Base-by-base conservation (phyloP, 768 basidiomycete species). In the Boletus barrowsii region DNA sequence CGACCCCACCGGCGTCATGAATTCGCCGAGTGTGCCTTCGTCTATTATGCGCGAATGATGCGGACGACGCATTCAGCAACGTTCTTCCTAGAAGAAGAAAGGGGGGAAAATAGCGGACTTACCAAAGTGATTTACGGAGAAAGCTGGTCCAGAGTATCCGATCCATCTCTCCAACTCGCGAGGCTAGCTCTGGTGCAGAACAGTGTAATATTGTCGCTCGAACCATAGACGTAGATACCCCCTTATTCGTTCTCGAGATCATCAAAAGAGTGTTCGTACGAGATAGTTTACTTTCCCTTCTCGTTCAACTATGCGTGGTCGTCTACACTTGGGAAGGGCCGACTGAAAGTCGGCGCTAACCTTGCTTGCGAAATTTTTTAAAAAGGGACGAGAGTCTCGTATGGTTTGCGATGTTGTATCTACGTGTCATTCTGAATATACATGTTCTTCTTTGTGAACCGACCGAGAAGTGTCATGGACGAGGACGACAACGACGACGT, bases 141-240 rank as follows among this genome's bases (percentile, higher is more conserved):
- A 76, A 71, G 47, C 74, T 64, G 13, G 30, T 42, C 22, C 81
- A 70, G 72, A 72, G 46, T 73, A 69, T 5, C 75, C 73, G 11
- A 85, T 62, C 79, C 68, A 85, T 85, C 60, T 86, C 81, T 20
- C 80, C 82, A 10, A 84, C 81, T 60, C 79, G 83, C 83, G 2
- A 71, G 62, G 47, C 82, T 82, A 7, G 68, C 67, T 55, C 75
- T 76, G n/a, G 80, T 80, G 58, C 86, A 84, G 54, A 79, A 75
- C 60, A 86, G 80, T 73, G 76, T 77, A 32, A 86, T 62, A 37
- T 76, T 59, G 2, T 64, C 55, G 36, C 83, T 82, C 66, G 80
- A 82, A 64, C 86, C 84, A 17, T 86, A 71, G 20, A 85, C 75
- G 65, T 82, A 85, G 1, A 82, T 81, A 33, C 81, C 80, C 8